Base-by-base conservation (phyloP, 2,329 filamentous ascomycete genomes). In the Alternaria atra region DNA sequence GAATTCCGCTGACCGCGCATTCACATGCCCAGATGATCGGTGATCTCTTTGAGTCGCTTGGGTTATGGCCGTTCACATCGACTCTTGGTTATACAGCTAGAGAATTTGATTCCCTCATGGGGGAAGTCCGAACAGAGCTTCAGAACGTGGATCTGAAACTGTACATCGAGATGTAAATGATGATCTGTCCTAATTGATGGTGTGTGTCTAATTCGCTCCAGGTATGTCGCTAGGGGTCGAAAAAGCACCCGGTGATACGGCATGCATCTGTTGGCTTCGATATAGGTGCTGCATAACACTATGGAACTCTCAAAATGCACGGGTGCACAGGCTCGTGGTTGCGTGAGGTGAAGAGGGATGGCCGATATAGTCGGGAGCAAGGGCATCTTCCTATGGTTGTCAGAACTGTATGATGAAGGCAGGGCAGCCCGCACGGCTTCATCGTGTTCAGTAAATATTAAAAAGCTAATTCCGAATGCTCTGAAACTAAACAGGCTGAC, bases 81-180 rank as follows among this genome's bases (percentile, higher is more conserved):
- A 62, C 66, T 39, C 69, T 77, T 32, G 73, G 72, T 12, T 77
- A 69, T 75, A 72, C 72, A 25, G 66, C 62, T 27, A 71, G 72
- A 15, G 64, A 75, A 50, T 77, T 77, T 13, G 63, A 69, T 8
- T 57, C 64, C 17, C 68, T 80, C 39, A 77, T 73, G 15, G 52
- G 57, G 13, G 70, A 67, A 13, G 72, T 76, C 25, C 70, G 73
- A 23, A 43, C 30, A 4, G 77, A 80, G 63, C 58, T 77, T 4
- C 65, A 60, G 39, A 68, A 77, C 52, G 46, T 63, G 12, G 73
- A 64, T 8, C 37, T 79, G 56, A 77, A 75, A 51, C 61, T 79
- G 3, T 80, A 80, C 55, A 72, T 80, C 13, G 72, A 75, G 3
- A 64, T 80, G 77, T 79, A 62, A 73, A 76, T 68, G 27, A 15